These are phyloP conservation scores for Rhynchosporium graminicola DNA, from an alignment of 2,329 filamentous ascomycete species.

Conservation along the genomic window DNA sequence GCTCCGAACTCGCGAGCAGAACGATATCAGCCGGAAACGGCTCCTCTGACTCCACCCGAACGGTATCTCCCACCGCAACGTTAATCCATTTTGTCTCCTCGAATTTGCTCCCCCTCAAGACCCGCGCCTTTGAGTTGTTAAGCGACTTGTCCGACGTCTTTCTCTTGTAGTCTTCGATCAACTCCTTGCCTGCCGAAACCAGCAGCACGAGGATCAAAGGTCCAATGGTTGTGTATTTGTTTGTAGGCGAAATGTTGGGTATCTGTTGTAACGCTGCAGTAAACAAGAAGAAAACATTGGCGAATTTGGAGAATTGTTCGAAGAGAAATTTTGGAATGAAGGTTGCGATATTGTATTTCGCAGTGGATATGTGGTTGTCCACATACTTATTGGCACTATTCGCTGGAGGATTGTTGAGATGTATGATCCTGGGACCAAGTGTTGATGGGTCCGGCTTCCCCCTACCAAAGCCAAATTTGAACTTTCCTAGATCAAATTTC, in stretches of 20 bases:
- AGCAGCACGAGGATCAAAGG: conserved; percentile 87
- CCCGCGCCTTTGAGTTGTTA: conserved; percentile 82
- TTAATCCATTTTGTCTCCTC: conserved; percentile 91
- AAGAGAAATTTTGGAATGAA: conserved; percentile 97
- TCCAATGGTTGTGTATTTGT: conserved; percentile 92
- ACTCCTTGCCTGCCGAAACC: conserved; percentile 94
- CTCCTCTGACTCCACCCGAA: conserved; percentile 91
- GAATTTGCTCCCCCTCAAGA: conserved; percentile 82
- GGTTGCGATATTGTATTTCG: conserved; percentile 92
- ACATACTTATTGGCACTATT: conserved; percentile 88
- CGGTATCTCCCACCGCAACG: conserved; percentile 86
- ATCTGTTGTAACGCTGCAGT: conserved; percentile 95
- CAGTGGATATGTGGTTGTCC: conserved; percentile 95
- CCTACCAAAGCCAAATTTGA: conserved; percentile 90
- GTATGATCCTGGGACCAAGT: conserved; percentile 86
- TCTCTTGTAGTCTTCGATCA: conserved; percentile 89
- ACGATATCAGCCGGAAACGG: conserved; percentile 94
- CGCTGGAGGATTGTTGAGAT: conserved; percentile 93
- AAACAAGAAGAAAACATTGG: conserved; percentile 99
- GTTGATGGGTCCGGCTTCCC: conserved; percentile 86
- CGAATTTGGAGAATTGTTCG: conserved; percentile 98
- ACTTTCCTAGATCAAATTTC: conserved; percentile 69
- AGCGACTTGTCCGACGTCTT: conserved; percentile 83
- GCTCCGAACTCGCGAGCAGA: conserved; percentile 90
- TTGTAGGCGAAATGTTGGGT: conserved; percentile 90